These are phyloP conservation scores for Pyrenophora teres DNA, from an alignment of 2,329 filamentous ascomycete genomes.

Conservation along the genomic window DNA sequence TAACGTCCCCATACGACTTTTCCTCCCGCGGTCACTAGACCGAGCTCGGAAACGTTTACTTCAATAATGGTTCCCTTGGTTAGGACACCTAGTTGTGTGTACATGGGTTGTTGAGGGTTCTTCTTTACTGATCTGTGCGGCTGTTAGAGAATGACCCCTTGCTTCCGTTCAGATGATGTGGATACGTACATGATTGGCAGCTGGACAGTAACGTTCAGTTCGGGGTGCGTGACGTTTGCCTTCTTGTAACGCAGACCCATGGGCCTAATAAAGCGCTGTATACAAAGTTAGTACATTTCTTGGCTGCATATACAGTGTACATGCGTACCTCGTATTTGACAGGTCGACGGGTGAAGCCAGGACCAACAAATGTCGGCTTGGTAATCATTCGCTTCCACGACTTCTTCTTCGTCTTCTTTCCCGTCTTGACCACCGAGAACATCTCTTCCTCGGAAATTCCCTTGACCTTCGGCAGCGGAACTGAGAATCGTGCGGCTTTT, in stretches of 20 bases:
- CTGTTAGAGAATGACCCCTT: slow-evolving; percentile 1
- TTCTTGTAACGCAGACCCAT: slow-evolving; percentile 80
- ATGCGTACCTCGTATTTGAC: slow-evolving; percentile 66
- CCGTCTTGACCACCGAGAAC: slow-evolving; percentile 96
- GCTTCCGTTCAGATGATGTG: background rate
- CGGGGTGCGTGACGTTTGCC: slow-evolving; percentile 73
- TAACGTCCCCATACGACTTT: slow-evolving; percentile 62
- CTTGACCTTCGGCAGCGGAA: slow-evolving; percentile 90
- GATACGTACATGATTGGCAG: slow-evolving; percentile 57
- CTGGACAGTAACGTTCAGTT: slow-evolving; percentile 85
- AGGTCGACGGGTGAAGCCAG: slow-evolving; percentile 85
- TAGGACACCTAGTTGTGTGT: slow-evolving; percentile 89
- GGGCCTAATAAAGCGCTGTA: slow-evolving; percentile 41
- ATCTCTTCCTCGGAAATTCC: slow-evolving; percentile 93
- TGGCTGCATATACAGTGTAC: background rate
- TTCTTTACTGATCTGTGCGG: slow-evolving; percentile 66
- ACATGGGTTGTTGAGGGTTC: slow-evolving; percentile 85
- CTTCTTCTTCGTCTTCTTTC: slow-evolving; percentile 83
- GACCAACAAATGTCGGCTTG: slow-evolving; percentile 87
- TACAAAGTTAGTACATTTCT: background rate
- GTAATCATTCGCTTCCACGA: slow-evolving; percentile 75
- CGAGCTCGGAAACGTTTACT: slow-evolving; percentile 91
- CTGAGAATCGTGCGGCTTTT: slow-evolving; percentile 90
- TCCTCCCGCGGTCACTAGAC: slow-evolving; percentile 85
- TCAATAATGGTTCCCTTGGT: slow-evolving; percentile 65